These are phyloP conservation scores for Neltuma alba DNA, from an alignment of 306 rosid genomes.

Conservation along the genomic window DNA sequence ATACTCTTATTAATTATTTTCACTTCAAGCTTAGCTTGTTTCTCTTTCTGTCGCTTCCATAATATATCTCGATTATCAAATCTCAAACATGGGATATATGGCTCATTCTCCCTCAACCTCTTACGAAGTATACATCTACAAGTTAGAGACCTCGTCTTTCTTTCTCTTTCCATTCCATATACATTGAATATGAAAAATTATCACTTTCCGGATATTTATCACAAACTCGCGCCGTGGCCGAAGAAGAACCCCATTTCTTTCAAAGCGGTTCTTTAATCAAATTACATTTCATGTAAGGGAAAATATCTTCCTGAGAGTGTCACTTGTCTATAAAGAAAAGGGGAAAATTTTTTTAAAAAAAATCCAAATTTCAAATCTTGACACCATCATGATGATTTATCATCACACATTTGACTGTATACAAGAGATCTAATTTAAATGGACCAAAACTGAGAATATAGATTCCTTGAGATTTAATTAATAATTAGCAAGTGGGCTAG, in stretches of 20 bases:
- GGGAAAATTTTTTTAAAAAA: too few relatives aligned
- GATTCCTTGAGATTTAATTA: background rate
- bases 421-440: background rate
- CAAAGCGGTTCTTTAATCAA: background rate
- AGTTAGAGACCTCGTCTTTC: background rate
- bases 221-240: background rate
- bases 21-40: background rate
- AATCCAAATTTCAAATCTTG: background rate
- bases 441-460: background rate
- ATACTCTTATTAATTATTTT: constrained; percentile 14
- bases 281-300: background rate
- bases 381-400: background rate
- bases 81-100: background rate
- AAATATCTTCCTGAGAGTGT: background rate
- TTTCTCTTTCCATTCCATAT: background rate
- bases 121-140: background rate
- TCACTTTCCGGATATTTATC: background rate
- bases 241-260: background rate
- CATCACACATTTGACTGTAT: background rate
- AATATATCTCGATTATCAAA: background rate
- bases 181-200: background rate
- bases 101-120: background rate
- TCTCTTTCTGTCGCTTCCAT: constrained; percentile 26
- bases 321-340: background rate
- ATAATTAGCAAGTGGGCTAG: background rate